Evolutionary conservation across 83 land plant species (phyloP).

Genomic region (Picea abies): DNA sequence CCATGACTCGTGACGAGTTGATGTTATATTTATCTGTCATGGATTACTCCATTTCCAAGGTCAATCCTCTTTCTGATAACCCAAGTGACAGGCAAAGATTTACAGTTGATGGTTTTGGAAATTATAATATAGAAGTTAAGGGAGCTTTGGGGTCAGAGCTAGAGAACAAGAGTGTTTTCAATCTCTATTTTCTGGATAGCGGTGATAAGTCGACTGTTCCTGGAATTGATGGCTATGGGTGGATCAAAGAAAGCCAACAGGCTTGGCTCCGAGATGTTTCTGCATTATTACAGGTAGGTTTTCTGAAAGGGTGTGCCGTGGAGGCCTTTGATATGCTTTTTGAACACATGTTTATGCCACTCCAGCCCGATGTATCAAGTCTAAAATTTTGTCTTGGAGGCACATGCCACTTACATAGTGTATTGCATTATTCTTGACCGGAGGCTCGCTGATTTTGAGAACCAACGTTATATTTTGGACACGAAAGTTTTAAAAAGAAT

Average conservation of each 20-base stretch:
- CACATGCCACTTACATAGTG: background rate
- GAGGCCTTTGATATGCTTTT: too few relatives aligned
- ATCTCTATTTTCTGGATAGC: conserved; percentile 88
- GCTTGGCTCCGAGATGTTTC: conserved; percentile 65
- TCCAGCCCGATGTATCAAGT: background rate
- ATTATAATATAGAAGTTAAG: conserved; percentile 64
- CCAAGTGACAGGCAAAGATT: background rate
- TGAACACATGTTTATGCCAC: background rate
- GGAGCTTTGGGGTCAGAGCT: conserved; percentile 64
- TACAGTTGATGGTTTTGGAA: conserved; percentile 83
- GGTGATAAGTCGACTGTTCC: conserved; percentile 66
- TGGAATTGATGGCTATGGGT: conserved; percentile 64
- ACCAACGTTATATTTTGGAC: background rate
- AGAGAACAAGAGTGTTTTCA: conserved; percentile 61
- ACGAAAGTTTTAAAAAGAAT: background rate
- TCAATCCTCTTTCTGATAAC: conserved; percentile 34
- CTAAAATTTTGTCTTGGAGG: background rate
- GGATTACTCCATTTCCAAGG: conserved; percentile 73
- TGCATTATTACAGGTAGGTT: conserved; percentile 50
- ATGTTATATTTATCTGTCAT: conserved; percentile 78
- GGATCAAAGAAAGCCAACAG: conserved; percentile 84
- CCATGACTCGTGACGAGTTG: conserved; percentile 63
- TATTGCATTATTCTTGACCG: background rate
- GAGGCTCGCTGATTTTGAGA: background rate
- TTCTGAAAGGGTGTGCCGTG: too few relatives aligned